Evolutionary conservation across 1,284 basidiomycete genomes (phyloP).

Genomic region (Xanthoconium separans): DNA sequence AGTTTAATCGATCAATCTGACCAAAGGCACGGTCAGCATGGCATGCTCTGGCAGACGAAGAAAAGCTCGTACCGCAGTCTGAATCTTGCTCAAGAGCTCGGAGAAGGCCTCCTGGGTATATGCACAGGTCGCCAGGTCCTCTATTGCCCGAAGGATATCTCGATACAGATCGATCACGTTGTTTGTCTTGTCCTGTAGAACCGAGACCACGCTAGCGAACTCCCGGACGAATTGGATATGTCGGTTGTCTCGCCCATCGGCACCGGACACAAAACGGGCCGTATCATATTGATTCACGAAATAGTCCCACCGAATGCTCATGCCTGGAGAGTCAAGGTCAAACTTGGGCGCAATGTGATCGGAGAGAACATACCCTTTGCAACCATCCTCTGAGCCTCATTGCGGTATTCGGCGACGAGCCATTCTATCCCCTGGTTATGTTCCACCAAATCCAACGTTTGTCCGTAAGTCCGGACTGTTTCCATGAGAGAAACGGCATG

Average conservation of each 20-base stretch:
- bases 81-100: slow-evolving; percentile 76
- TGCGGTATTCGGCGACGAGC: slow-evolving; percentile 90
- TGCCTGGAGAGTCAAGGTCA: slow-evolving; percentile 47
- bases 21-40: neutral
- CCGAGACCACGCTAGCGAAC: slow-evolving; percentile 89
- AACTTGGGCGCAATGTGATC: neutral
- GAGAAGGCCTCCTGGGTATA: slow-evolving; percentile 84
- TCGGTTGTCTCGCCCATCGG: slow-evolving; percentile 80
- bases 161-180: slow-evolving; percentile 90
- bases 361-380: slow-evolving; percentile 57
- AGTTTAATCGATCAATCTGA: slow-evolving; percentile 89
- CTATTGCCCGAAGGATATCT: slow-evolving; percentile 81
- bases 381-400: slow-evolving; percentile 90
- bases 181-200: slow-evolving; percentile 94
- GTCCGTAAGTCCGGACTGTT: slow-evolving; percentile 94
- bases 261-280: slow-evolving; percentile 65
- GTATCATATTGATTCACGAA: slow-evolving; percentile 92
- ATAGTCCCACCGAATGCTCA: slow-evolving; percentile 96
- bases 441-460: slow-evolving; percentile 89
- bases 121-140: slow-evolving; percentile 84
- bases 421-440: slow-evolving; percentile 89
- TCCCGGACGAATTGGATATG: slow-evolving; percentile 94
- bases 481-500: slow-evolving; percentile 99
- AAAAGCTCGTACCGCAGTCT: slow-evolving; percentile 68
- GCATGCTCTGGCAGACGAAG: neutral